phyloP scores from a whole-genome alignment of 2,329 filamentous ascomycete genomes.

The Pestalotiopsis sp. region DNA sequence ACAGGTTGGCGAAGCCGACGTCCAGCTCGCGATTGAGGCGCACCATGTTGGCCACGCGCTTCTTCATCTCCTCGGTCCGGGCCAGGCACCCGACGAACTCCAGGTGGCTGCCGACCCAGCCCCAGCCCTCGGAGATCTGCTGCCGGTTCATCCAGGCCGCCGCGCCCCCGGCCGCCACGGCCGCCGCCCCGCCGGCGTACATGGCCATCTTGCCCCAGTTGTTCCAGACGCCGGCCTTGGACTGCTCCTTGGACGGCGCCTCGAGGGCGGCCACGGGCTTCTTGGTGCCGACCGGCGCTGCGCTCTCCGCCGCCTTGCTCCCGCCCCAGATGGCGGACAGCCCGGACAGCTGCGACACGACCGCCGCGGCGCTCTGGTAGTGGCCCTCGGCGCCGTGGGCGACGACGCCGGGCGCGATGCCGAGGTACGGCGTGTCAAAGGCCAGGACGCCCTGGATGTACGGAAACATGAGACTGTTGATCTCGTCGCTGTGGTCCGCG shows the following conservation, averaged over 20 bases:
- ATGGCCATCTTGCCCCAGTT: conserved; percentile 85
- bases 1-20: conserved; percentile 83
- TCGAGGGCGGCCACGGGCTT: conserved; percentile 39
- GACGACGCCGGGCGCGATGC: conserved; percentile 80
- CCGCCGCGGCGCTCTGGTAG: conserved; percentile 73
- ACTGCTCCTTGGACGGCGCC: conserved; percentile 33
- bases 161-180: conserved; percentile 79
- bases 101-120: conserved; percentile 87
- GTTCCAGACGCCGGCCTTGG: conserved; percentile 63
- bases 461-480: conserved; percentile 82
- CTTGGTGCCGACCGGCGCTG: conserved; percentile 26
- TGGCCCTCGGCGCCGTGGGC: conserved; percentile 86
- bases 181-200: conserved; percentile 81
- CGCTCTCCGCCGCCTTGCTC: conserved; percentile 35
- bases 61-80: conserved; percentile 78
- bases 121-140: conserved; percentile 73
- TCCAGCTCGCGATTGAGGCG: conserved; percentile 64
- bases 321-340: conserved; percentile 70
- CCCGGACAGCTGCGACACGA: conserved; percentile 67
- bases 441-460: conserved; percentile 88
- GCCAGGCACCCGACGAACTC: conserved; percentile 91
- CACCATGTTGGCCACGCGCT: conserved; percentile 71
- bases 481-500: conserved; percentile 21
- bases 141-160: conserved; percentile 87
- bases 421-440: conserved; percentile 92